These are phyloP conservation scores for Ogataea naganishii DNA, from an alignment of 805 yeast genomes.

Conservation along the genomic window DNA sequence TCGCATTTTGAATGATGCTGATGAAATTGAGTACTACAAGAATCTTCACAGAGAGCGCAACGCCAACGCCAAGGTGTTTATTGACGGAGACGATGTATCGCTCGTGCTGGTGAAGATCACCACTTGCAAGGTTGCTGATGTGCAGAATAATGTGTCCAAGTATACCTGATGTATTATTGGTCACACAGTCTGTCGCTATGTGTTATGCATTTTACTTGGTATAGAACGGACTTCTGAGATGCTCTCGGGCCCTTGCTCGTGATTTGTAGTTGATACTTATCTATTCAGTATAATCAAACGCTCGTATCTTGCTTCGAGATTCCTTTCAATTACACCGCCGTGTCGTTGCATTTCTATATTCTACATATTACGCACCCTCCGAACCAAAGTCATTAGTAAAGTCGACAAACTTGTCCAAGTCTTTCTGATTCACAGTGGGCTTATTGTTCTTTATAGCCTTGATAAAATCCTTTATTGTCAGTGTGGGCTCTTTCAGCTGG, in stretches of 20 bases:
- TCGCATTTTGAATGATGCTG: constrained; percentile 33
- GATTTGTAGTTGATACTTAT: no score
- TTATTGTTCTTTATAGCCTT: constrained; percentile 86
- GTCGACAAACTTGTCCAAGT: constrained; percentile 71
- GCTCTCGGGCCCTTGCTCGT: no score
- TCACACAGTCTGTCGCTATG: constrained; percentile 4
- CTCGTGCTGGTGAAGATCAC: constrained; percentile 57
- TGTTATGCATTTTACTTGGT: no score
- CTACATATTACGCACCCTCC: constrained; percentile 64
- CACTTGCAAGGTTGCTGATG: constrained; percentile 73
- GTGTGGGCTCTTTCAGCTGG: constrained; percentile 81
- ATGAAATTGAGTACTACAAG: constrained; percentile 52
- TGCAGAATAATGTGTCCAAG: constrained; percentile 46
- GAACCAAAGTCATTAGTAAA: constrained; percentile 96
- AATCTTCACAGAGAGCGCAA: constrained; percentile 51
- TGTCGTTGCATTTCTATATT: no score
- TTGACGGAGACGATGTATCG: constrained; percentile 54
- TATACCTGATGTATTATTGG: constrained; percentile 8
- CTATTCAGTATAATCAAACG: not conserved
- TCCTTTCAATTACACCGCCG: no score
- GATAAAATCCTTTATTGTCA: constrained; percentile 85
- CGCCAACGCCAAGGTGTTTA: constrained; percentile 64
- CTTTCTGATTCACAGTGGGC: constrained; percentile 89
- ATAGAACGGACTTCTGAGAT: no score
- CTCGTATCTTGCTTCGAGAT: not conserved